phyloP scores from a whole-genome alignment of 176 grass and related monocot species.

The Musa acuminata region DNA sequence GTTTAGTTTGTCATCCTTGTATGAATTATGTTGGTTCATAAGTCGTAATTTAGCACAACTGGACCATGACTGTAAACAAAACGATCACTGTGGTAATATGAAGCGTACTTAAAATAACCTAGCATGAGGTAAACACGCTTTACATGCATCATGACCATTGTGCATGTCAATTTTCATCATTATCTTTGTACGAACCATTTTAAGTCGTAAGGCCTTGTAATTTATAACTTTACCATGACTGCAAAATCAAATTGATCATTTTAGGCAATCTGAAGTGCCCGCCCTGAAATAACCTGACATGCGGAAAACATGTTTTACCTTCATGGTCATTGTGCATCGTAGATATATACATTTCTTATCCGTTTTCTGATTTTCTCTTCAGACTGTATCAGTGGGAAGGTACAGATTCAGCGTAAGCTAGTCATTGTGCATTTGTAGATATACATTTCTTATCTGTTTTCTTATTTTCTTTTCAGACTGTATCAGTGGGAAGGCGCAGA shows the following conservation, averaged over 20 bases:
- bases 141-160: not conserved
- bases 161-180: not conserved
- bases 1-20: not conserved
- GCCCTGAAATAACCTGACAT: no score
- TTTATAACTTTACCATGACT: no score
- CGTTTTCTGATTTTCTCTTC: conserved; percentile 34
- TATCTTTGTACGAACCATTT: not conserved
- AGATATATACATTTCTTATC: not conserved
- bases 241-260: not conserved
- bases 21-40: not conserved
- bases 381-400: conserved; percentile 71
- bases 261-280: not conserved
- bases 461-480: conserved; percentile 47
- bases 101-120: no score
- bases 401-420: conserved; percentile 53
- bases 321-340: conserved; percentile 12
- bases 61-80: not conserved
- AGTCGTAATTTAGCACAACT: no score
- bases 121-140: no score
- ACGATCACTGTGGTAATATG: not conserved
- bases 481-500: conserved; percentile 70
- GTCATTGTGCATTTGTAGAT: conserved; percentile 1
- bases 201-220: no score
- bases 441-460: conserved; percentile 10
- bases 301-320: not conserved